Evolutionary conservation across 176 grass and related monocot genomes (phyloP).

Genomic region (Juncus inflexus): DNA sequence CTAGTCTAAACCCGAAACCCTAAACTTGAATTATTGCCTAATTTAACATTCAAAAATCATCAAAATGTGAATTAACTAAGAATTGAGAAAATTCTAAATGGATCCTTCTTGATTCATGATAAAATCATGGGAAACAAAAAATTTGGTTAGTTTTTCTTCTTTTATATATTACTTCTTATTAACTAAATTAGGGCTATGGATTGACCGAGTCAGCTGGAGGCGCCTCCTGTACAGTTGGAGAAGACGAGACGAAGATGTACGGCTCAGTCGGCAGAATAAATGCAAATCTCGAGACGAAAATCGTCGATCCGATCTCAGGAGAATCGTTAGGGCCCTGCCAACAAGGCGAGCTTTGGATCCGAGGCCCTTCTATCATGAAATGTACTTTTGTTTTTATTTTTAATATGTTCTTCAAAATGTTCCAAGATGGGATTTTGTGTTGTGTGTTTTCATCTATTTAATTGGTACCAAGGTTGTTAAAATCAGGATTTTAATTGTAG

Average conservation of each 20-base stretch:
- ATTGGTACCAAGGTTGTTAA: too few relatives aligned
- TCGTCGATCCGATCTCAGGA: slow-evolving; percentile 56
- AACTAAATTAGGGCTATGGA: slow-evolving; percentile 51
- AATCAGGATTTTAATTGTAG: too few relatives aligned
- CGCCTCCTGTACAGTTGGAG: slow-evolving; percentile 26
- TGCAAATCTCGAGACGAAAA: slow-evolving; percentile 54
- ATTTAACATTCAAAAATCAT: too few relatives aligned
- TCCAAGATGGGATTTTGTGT: too few relatives aligned
- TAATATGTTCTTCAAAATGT: neutral
- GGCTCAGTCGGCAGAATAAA: slow-evolving; percentile 56
- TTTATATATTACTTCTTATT: neutral
- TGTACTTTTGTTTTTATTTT: slow-evolving; percentile 16
- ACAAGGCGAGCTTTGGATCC: slow-evolving; percentile 56
- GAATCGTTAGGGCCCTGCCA: slow-evolving; percentile 43
- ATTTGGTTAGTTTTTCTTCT: neutral
- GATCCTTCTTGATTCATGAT: too few relatives aligned
- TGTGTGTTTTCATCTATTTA: too few relatives aligned
- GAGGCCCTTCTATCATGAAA: slow-evolving; percentile 59
- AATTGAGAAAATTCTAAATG: too few relatives aligned
- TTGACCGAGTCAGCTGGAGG: slow-evolving; percentile 56
- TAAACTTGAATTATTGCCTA: too few relatives aligned
- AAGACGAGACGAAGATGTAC: slow-evolving; percentile 45
- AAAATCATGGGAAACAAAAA: too few relatives aligned
- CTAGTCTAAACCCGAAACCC: too few relatives aligned
- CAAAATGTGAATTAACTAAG: too few relatives aligned